phyloP scores from a whole-genome alignment of 306 rosid genomes.

The Castanea crenata region DNA sequence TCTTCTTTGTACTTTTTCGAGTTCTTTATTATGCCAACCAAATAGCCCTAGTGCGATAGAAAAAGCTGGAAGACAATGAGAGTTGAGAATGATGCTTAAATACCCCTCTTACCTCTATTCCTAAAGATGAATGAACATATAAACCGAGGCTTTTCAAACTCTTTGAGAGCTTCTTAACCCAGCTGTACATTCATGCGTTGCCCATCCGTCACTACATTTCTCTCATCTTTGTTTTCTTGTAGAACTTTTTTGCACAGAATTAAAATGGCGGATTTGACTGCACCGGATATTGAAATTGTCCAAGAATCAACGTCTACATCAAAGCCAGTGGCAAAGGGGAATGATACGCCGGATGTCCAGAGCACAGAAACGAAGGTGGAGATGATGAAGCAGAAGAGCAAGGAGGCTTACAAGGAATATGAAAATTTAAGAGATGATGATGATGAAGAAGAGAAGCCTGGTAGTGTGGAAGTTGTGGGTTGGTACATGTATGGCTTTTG shows the following conservation, averaged over 20 bases:
- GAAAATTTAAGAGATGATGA: conserved; percentile 23
- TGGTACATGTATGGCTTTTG: conserved; percentile 80
- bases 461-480: conserved; percentile 58
- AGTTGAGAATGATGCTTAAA: conserved; percentile 1
- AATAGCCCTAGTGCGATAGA: neutral
- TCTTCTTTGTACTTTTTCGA: too few relatives aligned
- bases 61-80: conserved; percentile 8
- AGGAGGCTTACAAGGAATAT: conserved; percentile 42
- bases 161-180: conserved; percentile 41
- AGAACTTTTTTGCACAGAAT: too few relatives aligned
- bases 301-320: neutral
- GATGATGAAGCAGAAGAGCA: conserved; percentile 40
- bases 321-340: neutral
- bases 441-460: conserved; percentile 48
- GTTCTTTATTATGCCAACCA: too few relatives aligned
- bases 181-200: conserved; percentile 21
- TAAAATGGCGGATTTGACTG: neutral
- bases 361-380: conserved; percentile 40
- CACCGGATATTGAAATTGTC: neutral
- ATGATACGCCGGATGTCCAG: conserved; percentile 33
- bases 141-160: neutral
- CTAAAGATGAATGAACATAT: too few relatives aligned
- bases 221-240: too few relatives aligned
- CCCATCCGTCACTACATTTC: conserved; percentile 5
- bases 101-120: neutral